Evolutionary conservation across 768 basidiomycete genomes (phyloP), one percentile per base, ranked within the genome.

Genomic region (Rubroboletus satanas): DNA sequence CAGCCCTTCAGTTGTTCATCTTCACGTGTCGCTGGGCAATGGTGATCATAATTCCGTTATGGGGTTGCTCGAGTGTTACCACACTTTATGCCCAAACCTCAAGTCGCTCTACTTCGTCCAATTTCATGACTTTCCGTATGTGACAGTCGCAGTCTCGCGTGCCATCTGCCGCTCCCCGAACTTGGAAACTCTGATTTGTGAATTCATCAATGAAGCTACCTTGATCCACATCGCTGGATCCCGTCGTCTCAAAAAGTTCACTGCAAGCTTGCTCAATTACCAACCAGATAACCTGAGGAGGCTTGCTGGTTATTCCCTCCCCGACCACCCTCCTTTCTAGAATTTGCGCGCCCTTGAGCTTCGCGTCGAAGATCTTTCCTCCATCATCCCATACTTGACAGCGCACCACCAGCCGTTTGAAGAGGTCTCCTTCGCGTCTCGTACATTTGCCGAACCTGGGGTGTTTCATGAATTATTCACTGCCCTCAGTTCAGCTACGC

Each of bases 301-400:
- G n/a, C n/a, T 59, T 10, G 37, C 38, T 42, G 11, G 37, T 23
- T 11, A 31, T n/a, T n/a, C 11, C 4, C 36, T 36, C 18, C 28
- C 18, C 3, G 26, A 51, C 8, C 12, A 5, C 21, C 31, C 48
- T 11, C 53, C 26, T 18, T 60, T 60, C 36, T 21, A 52, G 33
- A 56, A 61, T 17, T n/a, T 60, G 49, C n/a, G 52, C 15, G 15
- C 23, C 36, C 49, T 60, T 17, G 17, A 31, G 10, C 49, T 61
- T 26, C 3, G 1, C 3, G 28, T 60, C 17, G 3, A 33, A 6
- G 38, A 46, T 7, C 46, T 61, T 42, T 55, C 47, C 15, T 51
- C 53, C 28, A n/a, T 60, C 18, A 52, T 29, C 10, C 59, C 58
- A 2, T 48, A 9, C 26, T 45, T 61, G 10, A 39, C 14, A 41